phyloP scores from a whole-genome alignment of 345 rosid genomes.

The Erysimum cheiranthoides region DNA sequence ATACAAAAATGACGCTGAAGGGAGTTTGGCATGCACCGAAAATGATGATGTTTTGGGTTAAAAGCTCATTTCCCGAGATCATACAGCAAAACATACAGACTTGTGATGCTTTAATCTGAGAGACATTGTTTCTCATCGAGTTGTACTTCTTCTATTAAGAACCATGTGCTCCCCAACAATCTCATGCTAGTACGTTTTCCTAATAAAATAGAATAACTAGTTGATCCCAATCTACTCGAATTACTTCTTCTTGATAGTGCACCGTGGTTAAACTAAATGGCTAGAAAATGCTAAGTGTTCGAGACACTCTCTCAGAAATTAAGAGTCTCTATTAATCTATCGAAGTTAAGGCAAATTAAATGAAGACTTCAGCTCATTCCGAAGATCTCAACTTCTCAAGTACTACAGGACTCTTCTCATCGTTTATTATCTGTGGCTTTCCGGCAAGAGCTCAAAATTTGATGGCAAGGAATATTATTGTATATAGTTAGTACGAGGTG shows the following conservation, averaged over 20 bases:
- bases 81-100: constrained; percentile 44
- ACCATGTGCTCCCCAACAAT: constrained; percentile 49
- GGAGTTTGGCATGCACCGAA: constrained; percentile 46
- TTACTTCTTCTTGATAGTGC: constrained; percentile 9
- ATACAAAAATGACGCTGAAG: constrained; percentile 29
- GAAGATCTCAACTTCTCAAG: constrained; percentile 1
- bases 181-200: constrained; percentile 8
- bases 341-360: neutral
- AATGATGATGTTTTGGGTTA: constrained; percentile 44
- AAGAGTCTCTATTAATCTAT: neutral
- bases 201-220: neutral
- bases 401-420: neutral
- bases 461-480: neutral
- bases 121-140: constrained; percentile 39
- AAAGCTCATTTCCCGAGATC: constrained; percentile 45
- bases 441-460: neutral
- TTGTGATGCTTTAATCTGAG: constrained; percentile 36
- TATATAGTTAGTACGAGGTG: neutral
- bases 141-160: constrained; percentile 40
- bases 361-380: constrained; percentile 8
- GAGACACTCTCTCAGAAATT: neutral
- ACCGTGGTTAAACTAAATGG: constrained; percentile 11
- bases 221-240: constrained; percentile 1
- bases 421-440: neutral
- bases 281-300: neutral